Evolutionary conservation across 148 eudicot species (phyloP).

Genomic region (Chenopodium quinoa): DNA sequence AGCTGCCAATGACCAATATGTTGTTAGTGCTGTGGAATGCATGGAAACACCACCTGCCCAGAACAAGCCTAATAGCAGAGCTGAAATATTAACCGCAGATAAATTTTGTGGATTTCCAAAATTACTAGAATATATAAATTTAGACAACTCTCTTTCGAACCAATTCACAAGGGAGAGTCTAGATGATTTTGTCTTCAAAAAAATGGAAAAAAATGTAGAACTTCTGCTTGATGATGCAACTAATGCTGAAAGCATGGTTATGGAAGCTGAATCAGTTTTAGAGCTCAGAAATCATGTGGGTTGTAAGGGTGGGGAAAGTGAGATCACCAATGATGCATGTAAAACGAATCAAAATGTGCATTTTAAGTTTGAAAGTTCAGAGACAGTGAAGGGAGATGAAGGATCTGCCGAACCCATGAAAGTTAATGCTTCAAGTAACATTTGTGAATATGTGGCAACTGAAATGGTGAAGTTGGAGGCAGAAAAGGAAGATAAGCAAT

Average conservation of each 20-base stretch:
- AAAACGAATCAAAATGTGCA: not conserved
- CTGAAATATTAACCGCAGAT: constrained; percentile 3
- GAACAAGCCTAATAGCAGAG: not conserved
- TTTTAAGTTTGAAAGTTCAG: not conserved
- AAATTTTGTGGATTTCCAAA: not conserved
- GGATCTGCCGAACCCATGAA: not conserved
- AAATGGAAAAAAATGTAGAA: not conserved
- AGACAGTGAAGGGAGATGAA: not conserved
- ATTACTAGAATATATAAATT: not conserved
- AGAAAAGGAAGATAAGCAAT: not conserved
- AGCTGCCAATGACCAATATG: not conserved
- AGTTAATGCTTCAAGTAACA: not conserved
- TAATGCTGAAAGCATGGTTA: not conserved
- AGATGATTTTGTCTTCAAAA: not conserved
- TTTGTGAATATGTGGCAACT: not conserved
- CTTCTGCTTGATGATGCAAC: not conserved
- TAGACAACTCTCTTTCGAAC: not conserved
- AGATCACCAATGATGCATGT: not conserved
- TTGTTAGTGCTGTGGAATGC: not conserved
- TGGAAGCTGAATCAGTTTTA: constrained; percentile 1
- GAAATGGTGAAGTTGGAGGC: not conserved
- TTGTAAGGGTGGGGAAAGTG: no score
- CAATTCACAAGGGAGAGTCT: not conserved
- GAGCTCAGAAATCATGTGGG: not conserved
- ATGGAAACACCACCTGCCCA: not conserved